Evolutionary conservation across 2,329 filamentous ascomycete species (phyloP), one percentile per base, ranked within the genome.

Genomic region (Chrysosporium keratinophilum): DNA sequence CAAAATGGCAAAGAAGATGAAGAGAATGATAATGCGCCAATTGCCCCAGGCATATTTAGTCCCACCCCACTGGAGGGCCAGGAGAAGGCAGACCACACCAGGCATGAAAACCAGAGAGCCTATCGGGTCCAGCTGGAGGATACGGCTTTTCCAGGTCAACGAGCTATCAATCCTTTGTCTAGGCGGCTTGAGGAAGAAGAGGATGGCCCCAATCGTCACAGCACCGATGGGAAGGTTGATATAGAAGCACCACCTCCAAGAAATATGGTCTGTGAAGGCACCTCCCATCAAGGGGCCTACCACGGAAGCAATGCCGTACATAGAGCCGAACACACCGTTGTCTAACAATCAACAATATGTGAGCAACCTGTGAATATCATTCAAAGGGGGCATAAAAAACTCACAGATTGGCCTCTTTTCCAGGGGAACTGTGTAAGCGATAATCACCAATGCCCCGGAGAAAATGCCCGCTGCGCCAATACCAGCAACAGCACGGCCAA

Each of bases 1-100:
- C 9, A 78, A 65, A 5, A 78, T 69, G n/a, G 72, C 71, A 55
- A 76, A 76, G 2, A 79, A 66, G 1, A 76, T 68, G 23, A 80
- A 72, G 10, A 78, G 65, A 0, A 70, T 70, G 47, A 78, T 74
- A 51, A 78, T 69, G 11, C 68, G 70, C 19, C 64, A 65, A 57
- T 68, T 70, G 23, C 60, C 63, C 76, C 76, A 78, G 1, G 68
- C 40, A 39, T 74, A 71, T 33, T 64, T 71, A 12, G 69, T 70
- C 2, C 73, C 70, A 15, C 74, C 73, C 66, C 69, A 74, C 51
- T 77, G 71, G 15, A 79, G 63, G 0, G 75, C 76, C 1, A 79
- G 65, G 54, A 78, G 67, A 5, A 76, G 60, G 61, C 74, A 72
- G 47, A 77, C 64, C 14, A 75, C 65, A 17, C 69, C 67, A 0